phyloP scores from a whole-genome alignment of 371 early-diverging fungal species.

The Parasitella parasitica region DNA sequence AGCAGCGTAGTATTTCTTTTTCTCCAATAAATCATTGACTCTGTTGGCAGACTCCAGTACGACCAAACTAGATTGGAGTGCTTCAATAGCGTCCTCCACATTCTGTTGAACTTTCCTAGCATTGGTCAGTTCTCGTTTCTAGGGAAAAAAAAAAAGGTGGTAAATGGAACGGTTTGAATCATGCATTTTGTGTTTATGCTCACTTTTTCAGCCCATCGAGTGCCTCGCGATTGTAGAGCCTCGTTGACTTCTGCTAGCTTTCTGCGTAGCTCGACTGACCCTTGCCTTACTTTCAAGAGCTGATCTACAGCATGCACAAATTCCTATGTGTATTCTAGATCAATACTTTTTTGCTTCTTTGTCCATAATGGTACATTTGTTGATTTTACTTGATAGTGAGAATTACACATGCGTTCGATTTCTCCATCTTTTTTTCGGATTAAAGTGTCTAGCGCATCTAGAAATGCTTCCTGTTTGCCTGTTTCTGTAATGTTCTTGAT shows the following conservation, averaged over 20 bases:
- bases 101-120: constrained; percentile 83
- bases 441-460: constrained; percentile 81
- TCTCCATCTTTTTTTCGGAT: constrained; percentile 91
- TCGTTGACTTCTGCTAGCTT: constrained; percentile 84
- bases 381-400: constrained; percentile 85
- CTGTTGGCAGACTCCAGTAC: constrained; percentile 88
- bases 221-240: constrained; percentile 83
- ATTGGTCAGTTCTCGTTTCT: constrained; percentile 90
- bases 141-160: too few relatives aligned
- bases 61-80: constrained; percentile 79
- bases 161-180: too few relatives aligned
- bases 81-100: constrained; percentile 84
- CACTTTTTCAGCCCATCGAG: constrained; percentile 76
- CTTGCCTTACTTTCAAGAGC: constrained; percentile 89
- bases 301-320: constrained; percentile 96
- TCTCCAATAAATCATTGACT: constrained; percentile 78
- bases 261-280: constrained; percentile 79
- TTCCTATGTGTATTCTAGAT: constrained; percentile 66
- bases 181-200: background rate
- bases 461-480: constrained; percentile 82
- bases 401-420: constrained; percentile 96
- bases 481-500: constrained; percentile 90
- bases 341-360: background rate
- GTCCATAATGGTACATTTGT: background rate
- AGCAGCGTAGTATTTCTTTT: constrained; percentile 88